A percentile compares a stretch with the other conserved stretches of the same genome.
Evolutionary conservation across 805 yeast genomes (phyloP).

Genomic region (Lipomyces orientalis): DNA sequence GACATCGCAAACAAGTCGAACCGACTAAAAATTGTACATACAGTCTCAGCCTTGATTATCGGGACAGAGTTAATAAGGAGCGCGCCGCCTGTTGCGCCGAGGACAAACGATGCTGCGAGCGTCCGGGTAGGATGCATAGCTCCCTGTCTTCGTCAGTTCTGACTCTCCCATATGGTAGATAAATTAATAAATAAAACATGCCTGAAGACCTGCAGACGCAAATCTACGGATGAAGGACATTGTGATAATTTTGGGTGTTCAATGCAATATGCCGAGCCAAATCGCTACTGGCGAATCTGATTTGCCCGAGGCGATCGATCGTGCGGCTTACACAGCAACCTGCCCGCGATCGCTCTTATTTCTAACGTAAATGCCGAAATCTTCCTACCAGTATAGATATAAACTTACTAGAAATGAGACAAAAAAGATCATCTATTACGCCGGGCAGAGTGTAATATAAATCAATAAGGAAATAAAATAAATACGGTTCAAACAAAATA

Average conservation of each 20-base stretch:
- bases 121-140: not conserved
- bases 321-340: not conserved
- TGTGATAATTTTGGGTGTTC: not conserved
- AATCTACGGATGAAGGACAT: conserved; percentile 10
- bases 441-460: too few species aligned
- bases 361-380: too few species aligned
- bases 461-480: too few species aligned
- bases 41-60: conserved; percentile 15
- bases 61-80: not conserved
- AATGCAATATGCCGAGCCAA: not conserved
- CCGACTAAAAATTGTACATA: not conserved
- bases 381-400: too few species aligned
- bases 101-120: not conserved
- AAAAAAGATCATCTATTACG: too few species aligned
- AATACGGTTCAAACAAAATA: too few species aligned
- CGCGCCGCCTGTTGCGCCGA: conserved; percentile 8
- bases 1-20: not conserved
- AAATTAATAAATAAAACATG: not conserved
- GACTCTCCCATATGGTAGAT: not conserved
- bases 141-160: not conserved
- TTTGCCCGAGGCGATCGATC: not conserved
- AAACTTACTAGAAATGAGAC: too few species aligned
- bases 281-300: not conserved
- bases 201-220: not conserved
- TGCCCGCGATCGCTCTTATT: too few species aligned